Evolutionary conservation across 257 asterid species (phyloP), one percentile per base, ranked within the genome.

Genomic region (Penstemon barbatus): DNA sequence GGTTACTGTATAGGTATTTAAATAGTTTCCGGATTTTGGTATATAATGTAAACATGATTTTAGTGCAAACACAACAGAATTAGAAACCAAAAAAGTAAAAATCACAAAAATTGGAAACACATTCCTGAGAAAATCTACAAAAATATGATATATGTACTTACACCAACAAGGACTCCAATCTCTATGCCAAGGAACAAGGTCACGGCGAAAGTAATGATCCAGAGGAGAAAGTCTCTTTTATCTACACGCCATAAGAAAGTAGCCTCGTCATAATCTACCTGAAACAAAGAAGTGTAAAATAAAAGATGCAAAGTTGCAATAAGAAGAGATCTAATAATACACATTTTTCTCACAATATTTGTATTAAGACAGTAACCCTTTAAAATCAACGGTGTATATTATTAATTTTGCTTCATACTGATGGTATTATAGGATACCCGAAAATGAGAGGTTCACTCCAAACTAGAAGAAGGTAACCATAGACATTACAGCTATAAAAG

Each of bases 211-310:
- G 99, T 94, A 72, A 94, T 87, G 79, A 65, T 75, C 99, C 99
- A 94, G 48, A 94, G 93, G 68, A 84, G 81, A 81, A 94, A 91
- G 81, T 94, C 99, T 73, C 82, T 87, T 85, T 89, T 94, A 83
- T 89, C 96, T 72, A 94, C 99, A 71, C 77, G 84, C 97, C 97
- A 94, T 66, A 94, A 76, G 86, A 94, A 90, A 63, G 71, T 72
- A 63, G 97, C 99, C 86, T 94, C 96, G 11, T 86, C 95, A 57
- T 94, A 91, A 83, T 94, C 99, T 80, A 94, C 99, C 99, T 94
- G 93, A 78, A 87, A 71, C 8, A 54, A 57, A 59, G 65, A 57
- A 63, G 69, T 56, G 50, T 36, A 49, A 40, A 64, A 51, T 58
- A 52, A 74, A 12, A 59, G 73, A 69, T 69, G 70, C 54, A 36